Percentiles rank a stretch among this genome's conserved stretches.
Conservation (phyloP, 345 rosid genomes). For the Psidium guajava region DNA sequence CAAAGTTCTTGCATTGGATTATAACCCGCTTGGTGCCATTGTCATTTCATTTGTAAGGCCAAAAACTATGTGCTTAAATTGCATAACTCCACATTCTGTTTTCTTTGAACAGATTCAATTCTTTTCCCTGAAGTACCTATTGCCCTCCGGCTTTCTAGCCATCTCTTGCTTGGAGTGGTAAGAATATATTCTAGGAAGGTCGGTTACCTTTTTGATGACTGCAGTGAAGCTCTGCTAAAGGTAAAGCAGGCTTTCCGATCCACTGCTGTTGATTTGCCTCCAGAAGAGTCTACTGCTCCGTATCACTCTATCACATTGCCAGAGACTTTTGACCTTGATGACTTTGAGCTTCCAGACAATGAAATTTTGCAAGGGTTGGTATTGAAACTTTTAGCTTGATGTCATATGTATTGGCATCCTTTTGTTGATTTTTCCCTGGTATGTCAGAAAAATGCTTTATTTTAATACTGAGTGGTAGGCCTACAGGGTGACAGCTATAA, state of each 20-base stretch:
- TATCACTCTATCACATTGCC: conserved; percentile 98
- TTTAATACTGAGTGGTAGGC: background rate
- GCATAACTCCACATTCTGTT: background rate
- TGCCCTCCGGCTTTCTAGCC: conserved; percentile 90
- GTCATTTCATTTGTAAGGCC: background rate
- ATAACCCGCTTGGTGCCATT: background rate
- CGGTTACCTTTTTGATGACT: conserved; percentile 96
- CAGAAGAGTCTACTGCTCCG: conserved; percentile 98
- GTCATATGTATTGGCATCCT: background rate
- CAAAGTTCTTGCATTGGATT: background rate
- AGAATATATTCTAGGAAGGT: conserved; percentile 98
- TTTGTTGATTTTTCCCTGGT: background rate
- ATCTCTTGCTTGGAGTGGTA: conserved; percentile 98
- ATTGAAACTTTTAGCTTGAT: background rate
- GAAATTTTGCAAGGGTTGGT: conserved; percentile 93
- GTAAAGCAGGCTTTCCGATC: conserved; percentile 99
- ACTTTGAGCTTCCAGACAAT: conserved; percentile 97
- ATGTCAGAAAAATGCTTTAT: background rate
- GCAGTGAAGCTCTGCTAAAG: conserved; percentile 98
- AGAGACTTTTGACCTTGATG: conserved; percentile 99
- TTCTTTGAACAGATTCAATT: conserved; percentile 70
- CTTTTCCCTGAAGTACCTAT: conserved; percentile 97
- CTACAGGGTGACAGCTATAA: background rate
- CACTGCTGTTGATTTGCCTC: conserved; percentile 93
- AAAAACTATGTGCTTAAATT: background rate